A percentile compares a stretch with the other conserved stretches of the same genome.
phyloP scores from a whole-genome alignment of 2,329 filamentous ascomycete species.

The Chaetomium globosum region DNA sequence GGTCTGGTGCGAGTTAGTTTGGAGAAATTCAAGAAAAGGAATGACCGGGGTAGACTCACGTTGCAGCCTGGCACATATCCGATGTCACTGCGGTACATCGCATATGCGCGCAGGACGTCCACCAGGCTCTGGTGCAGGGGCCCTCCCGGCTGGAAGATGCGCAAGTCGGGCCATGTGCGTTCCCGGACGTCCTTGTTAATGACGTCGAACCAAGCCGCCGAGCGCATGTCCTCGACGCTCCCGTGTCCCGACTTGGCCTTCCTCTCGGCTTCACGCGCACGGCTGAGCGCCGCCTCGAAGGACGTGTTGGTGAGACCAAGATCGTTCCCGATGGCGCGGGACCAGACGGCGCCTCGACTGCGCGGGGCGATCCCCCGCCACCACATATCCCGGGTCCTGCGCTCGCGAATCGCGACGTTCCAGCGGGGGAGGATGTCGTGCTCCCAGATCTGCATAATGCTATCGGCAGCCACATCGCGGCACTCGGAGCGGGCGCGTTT shows the following conservation, averaged over 20 bases:
- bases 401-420: slow-evolving; percentile 69
- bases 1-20: slow-evolving; percentile 51
- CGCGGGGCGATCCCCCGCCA: slow-evolving; percentile 77
- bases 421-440: slow-evolving; percentile 75
- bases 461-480: slow-evolving; percentile 59
- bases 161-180: slow-evolving; percentile 69
- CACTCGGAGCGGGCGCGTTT: slow-evolving; percentile 55
- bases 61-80: slow-evolving; percentile 76
- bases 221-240: slow-evolving; percentile 57
- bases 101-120: slow-evolving; percentile 76
- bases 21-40: slow-evolving; percentile 13
- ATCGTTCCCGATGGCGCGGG: slow-evolving; percentile 71
- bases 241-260: slow-evolving; percentile 56
- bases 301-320: slow-evolving; percentile 67
- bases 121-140: slow-evolving; percentile 69
- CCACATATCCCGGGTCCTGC: slow-evolving; percentile 74
- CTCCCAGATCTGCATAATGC: slow-evolving; percentile 69
- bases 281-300: slow-evolving; percentile 69
- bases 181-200: slow-evolving; percentile 66
- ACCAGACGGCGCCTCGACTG: slow-evolving; percentile 70
- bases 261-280: slow-evolving; percentile 65
- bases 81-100: slow-evolving; percentile 80
- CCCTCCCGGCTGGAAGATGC: slow-evolving; percentile 68
- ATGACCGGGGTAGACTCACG: slow-evolving; percentile 53
- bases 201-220: slow-evolving; percentile 62